Evolutionary conservation across 1,284 basidiomycete genomes (phyloP).

Genomic region (Cutaneotrichosporon sp.): DNA sequence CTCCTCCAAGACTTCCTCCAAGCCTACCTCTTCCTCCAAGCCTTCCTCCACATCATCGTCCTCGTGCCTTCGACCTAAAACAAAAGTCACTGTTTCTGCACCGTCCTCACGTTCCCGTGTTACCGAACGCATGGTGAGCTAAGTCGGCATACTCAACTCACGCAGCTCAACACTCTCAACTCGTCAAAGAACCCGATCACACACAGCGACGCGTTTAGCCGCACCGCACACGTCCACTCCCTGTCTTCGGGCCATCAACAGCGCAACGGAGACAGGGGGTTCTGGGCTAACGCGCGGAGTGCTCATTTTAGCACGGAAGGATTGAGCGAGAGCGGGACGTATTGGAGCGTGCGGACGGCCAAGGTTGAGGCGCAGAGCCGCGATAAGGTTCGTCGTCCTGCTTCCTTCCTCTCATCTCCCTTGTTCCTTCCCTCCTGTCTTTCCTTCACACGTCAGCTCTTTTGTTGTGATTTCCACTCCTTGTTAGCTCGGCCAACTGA

Average conservation of each 20-base stretch:
- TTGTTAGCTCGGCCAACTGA: not conserved
- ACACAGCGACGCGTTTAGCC: conserved; percentile 42
- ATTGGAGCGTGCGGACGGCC: conserved; percentile 45
- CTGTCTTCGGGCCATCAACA: conserved; percentile 48
- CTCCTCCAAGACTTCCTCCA: conserved; percentile 1
- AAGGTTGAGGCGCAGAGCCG: conserved; percentile 45
- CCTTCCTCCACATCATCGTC: not conserved
- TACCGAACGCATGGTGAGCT: conserved; percentile 40
- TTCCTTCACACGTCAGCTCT: not conserved
- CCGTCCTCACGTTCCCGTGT: conserved; percentile 12
- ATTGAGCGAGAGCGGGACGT: conserved; percentile 34
- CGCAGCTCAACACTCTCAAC: conserved; percentile 37
- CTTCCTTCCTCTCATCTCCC: not conserved
- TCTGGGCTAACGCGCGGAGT: conserved; percentile 15
- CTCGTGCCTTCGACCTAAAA: not conserved
- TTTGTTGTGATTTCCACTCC: not conserved
- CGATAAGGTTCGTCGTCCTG: conserved; percentile 31
- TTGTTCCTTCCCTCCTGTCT: not conserved
- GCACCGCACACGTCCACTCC: conserved; percentile 48
- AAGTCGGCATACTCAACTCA: not conserved
- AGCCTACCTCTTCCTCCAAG: not conserved
- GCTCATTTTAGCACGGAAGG: conserved; percentile 1
- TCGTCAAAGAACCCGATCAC: conserved; percentile 45
- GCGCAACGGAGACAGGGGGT: conserved; percentile 42
- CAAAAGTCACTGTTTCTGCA: not conserved